Conservation (phyloP, 345 rosid genomes). For the Eutrema japonicum region DNA sequence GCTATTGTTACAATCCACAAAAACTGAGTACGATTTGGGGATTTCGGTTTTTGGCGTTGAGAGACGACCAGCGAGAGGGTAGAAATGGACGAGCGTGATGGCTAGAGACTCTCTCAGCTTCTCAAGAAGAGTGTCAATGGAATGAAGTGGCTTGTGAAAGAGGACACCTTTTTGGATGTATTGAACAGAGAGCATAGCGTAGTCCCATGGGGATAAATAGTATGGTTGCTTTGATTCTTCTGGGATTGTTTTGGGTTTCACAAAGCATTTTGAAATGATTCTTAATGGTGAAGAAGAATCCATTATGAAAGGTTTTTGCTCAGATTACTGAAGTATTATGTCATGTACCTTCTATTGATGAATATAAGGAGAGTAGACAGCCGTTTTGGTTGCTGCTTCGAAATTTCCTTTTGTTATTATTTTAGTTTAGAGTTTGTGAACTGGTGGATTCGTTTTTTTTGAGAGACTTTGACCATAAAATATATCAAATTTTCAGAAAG, state of each 20-base stretch:
- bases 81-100: conserved; percentile 73
- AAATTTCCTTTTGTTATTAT: too few species aligned
- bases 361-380: not conserved
- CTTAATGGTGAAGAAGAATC: conserved; percentile 37
- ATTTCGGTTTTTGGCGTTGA: conserved; percentile 36
- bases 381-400: not conserved
- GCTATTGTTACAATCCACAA: conserved; percentile 61
- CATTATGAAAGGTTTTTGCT: conserved; percentile 15
- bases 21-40: conserved; percentile 53
- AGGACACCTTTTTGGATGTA: conserved; percentile 75
- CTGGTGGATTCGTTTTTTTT: too few species aligned
- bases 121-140: conserved; percentile 46
- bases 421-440: too few species aligned
- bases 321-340: not conserved
- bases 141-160: conserved; percentile 64
- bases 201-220: conserved; percentile 74
- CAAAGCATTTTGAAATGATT: conserved; percentile 22
- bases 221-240: conserved; percentile 54
- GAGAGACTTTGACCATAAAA: too few species aligned
- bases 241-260: conserved; percentile 47
- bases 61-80: conserved; percentile 78
- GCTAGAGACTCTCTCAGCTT: conserved; percentile 60
- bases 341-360: not conserved
- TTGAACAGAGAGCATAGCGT: conserved; percentile 63
- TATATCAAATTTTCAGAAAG: too few species aligned